Percentiles rank a stretch among this genome's conserved stretches.
Evolutionary conservation across 2,329 filamentous ascomycete species (phyloP).

Genomic region (Hirsutella minnesotensis): DNA sequence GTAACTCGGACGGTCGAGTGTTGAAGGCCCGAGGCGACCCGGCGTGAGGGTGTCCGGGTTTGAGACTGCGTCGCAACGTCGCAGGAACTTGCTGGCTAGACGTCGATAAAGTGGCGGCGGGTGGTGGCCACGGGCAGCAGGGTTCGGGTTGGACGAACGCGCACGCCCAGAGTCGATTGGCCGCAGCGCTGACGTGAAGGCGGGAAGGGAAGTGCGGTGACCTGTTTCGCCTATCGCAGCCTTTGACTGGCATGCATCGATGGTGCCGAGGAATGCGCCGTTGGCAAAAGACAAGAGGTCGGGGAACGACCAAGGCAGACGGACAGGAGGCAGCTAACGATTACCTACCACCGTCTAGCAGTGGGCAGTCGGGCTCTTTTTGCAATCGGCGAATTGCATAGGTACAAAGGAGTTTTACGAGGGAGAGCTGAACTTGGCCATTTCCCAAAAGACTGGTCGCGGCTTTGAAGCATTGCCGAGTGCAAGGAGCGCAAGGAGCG

Average conservation of each 20-base stretch:
- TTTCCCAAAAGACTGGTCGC: too few relatives aligned
- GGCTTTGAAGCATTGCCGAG: too few relatives aligned
- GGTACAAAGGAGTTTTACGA: too few relatives aligned
- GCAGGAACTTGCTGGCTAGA: neutral
- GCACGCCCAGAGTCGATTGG: too few relatives aligned
- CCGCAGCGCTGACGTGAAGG: neutral
- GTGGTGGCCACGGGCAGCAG: neutral
- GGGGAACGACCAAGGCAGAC: neutral
- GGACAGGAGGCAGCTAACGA: neutral
- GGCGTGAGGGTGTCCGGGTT: neutral
- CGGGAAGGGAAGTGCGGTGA: neutral
- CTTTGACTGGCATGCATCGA: neutral
- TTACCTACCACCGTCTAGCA: too few relatives aligned
- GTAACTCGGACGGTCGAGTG: neutral
- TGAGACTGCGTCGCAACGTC: neutral
- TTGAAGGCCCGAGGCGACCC: neutral
- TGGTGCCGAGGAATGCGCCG: neutral
- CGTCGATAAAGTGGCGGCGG: neutral
- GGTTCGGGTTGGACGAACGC: neutral
- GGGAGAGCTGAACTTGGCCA: too few relatives aligned
- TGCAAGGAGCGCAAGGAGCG: too few relatives aligned
- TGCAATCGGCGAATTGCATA: too few relatives aligned
- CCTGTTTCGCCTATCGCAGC: neutral
- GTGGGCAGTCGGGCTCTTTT: too few relatives aligned
- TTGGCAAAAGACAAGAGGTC: neutral